Conservation (phyloP, 23 red algal genomes). For the Gracilariopsis chorda region DNA sequence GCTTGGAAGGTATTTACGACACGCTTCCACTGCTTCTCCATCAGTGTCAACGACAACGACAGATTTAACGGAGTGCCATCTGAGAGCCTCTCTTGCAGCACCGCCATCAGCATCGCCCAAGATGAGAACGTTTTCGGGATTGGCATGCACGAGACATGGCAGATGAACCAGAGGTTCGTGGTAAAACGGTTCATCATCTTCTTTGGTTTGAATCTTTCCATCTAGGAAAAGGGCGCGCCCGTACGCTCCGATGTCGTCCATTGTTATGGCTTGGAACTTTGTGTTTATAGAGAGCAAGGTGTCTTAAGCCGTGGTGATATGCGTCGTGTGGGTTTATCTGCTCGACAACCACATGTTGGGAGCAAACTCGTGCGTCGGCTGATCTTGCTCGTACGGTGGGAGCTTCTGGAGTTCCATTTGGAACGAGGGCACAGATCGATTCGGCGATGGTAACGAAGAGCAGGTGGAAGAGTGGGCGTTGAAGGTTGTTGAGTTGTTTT, state of each 20-base stretch:
- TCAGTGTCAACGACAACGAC: conserved; percentile 94
- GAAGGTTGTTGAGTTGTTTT: neutral
- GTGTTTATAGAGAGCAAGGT: conserved; percentile 28
- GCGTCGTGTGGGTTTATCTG: conserved; percentile 71
- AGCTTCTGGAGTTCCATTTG: neutral
- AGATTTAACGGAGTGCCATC: conserved; percentile 66
- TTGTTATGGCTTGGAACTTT: conserved; percentile 75
- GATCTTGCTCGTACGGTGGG: neutral
- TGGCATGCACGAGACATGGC: conserved; percentile 70
- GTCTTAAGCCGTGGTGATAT: conserved; percentile 74
- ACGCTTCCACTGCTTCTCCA: conserved; percentile 80
- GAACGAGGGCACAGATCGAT: neutral
- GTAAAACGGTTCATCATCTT: conserved; percentile 88
- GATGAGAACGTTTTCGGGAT: conserved; percentile 68
- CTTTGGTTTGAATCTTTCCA: conserved; percentile 82
- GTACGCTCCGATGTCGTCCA: conserved; percentile 88
- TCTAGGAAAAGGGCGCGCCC: conserved; percentile 93
- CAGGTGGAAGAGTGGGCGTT: neutral
- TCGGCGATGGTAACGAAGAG: neutral
- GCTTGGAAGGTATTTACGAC: conserved; percentile 68
- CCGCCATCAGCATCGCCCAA: conserved; percentile 96
- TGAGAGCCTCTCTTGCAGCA: conserved; percentile 83
- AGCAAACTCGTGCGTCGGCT: neutral
- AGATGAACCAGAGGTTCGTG: conserved; percentile 96
- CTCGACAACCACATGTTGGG: conserved; percentile 81